Evolutionary conservation across 2,329 filamentous ascomycete species (phyloP).

Genomic region (Cladosporium sp.): DNA sequence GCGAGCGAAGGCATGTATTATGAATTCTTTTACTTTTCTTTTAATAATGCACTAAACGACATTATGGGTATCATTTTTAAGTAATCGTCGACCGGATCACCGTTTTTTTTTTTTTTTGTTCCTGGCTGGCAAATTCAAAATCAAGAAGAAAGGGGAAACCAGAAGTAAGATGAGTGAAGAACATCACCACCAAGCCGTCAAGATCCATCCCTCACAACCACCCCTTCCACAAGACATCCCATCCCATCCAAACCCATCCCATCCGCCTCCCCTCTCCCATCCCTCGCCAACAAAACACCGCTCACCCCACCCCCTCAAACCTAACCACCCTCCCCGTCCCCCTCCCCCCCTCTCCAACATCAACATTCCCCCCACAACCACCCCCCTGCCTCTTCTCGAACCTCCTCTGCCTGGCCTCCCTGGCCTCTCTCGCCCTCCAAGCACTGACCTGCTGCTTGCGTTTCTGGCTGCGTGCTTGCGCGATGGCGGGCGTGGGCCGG

Average conservation of each 20-base stretch:
- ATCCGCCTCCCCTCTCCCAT: too few relatives aligned
- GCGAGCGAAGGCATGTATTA: conserved; percentile 9
- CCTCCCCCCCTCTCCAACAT: conserved; percentile 1
- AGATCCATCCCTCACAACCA: not conserved
- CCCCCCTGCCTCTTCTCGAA: conserved; percentile 37
- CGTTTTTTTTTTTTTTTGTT: not conserved
- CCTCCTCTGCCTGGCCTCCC: conserved; percentile 55
- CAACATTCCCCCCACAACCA: too few relatives aligned
- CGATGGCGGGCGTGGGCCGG: conserved; percentile 56
- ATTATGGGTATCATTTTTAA: conserved; percentile 8
- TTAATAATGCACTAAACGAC: conserved; percentile 9
- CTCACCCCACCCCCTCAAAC: conserved; percentile 9
- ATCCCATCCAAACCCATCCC: too few relatives aligned
- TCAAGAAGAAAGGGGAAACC: too few relatives aligned
- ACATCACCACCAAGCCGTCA: not conserved
- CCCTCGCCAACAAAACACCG: not conserved
- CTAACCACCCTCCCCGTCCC: conserved; percentile 7
- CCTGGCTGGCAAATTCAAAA: too few relatives aligned
- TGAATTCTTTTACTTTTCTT: too few relatives aligned
- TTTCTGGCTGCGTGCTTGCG: conserved; percentile 52
- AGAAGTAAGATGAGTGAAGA: not conserved
- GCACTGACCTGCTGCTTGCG: conserved; percentile 56
- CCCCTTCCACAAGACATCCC: too few relatives aligned
- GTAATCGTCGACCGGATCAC: not conserved
- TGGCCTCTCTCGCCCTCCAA: conserved; percentile 56